These are phyloP conservation scores for Leccinum insolens DNA, from an alignment of 1,284 basidiomycete genomes.

Conservation along the genomic window DNA sequence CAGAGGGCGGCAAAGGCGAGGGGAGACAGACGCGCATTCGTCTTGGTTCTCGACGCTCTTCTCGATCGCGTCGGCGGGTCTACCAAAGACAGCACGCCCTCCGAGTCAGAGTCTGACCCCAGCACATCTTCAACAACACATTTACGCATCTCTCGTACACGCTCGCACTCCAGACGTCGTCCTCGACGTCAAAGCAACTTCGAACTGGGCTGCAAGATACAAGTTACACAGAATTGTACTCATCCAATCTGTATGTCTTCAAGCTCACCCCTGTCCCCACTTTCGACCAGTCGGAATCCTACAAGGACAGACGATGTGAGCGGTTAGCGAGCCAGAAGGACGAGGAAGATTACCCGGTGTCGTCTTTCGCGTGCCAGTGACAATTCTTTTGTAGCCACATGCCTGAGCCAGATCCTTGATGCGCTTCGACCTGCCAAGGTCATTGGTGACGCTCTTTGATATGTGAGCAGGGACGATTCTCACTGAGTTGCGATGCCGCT, in stretches of 20 bases:
- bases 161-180: constrained; percentile 77
- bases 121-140: constrained; percentile 64
- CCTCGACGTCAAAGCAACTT: constrained; percentile 62
- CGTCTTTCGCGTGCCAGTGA: constrained; percentile 97
- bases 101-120: constrained; percentile 37
- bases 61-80: constrained; percentile 92
- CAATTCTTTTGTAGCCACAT: constrained; percentile 84
- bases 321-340: constrained; percentile 4
- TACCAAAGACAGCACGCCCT: constrained; percentile 90
- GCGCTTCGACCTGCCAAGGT: constrained; percentile 64
- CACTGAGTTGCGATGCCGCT: constrained; percentile 96
- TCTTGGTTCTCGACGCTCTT: constrained; percentile 95
- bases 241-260: constrained; percentile 68
- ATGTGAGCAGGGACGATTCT: constrained; percentile 26
- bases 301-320: constrained; percentile 9
- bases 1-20: not conserved
- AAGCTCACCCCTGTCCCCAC: not conserved
- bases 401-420: constrained; percentile 82
- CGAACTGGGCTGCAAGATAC: constrained; percentile 72
- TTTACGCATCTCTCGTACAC: constrained; percentile 74
- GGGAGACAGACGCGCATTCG: constrained; percentile 69
- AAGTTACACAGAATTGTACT: constrained; percentile 81
- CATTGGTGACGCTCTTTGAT: constrained; percentile 1
- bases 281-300: constrained; percentile 93
- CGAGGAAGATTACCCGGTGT: constrained; percentile 71